Evolutionary conservation across 768 basidiomycete species (phyloP).

Genomic region (Pulveroboletus sp.): DNA sequence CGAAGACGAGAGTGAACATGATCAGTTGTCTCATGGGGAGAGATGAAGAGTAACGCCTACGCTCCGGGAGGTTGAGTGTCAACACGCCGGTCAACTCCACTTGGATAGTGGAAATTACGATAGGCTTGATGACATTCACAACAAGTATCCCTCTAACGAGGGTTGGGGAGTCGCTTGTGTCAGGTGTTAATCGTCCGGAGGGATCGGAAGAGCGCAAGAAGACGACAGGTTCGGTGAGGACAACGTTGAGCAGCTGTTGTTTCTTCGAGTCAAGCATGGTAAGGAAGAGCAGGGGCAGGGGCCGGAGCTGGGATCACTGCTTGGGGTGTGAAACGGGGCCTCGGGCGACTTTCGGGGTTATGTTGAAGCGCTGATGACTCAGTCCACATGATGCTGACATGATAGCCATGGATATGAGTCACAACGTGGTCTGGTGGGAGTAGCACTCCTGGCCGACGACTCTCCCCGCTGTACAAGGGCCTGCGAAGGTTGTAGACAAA

Average conservation of each 20-base stretch:
- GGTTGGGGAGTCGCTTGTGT: conserved; percentile 48
- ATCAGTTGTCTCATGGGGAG: neutral
- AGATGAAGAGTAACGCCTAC: conserved; percentile 39
- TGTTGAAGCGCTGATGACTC: too few species aligned
- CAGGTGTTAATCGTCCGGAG: conserved; percentile 30
- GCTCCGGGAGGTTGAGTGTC: conserved; percentile 63
- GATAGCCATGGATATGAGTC: too few species aligned
- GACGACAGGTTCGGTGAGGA: conserved; percentile 70
- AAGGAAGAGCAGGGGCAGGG: neutral
- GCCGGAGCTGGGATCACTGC: too few species aligned
- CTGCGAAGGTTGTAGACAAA: too few species aligned
- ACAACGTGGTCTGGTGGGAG: too few species aligned
- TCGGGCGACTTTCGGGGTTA: too few species aligned
- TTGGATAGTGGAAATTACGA: conserved; percentile 79
- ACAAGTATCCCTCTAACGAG: conserved; percentile 64
- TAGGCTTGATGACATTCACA: conserved; percentile 68
- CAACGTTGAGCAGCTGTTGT: conserved; percentile 46
- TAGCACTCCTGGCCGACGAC: too few species aligned
- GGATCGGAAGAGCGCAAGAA: conserved; percentile 61
- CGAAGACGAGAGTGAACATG: neutral
- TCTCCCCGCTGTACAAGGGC: too few species aligned
- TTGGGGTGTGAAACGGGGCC: too few species aligned
- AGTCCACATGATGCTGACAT: too few species aligned
- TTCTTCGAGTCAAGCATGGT: conserved; percentile 33
- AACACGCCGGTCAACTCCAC: conserved; percentile 70